Evolutionary conservation across 805 yeast genomes (phyloP).

Genomic region (Isabelozyma pseudorhagii): DNA sequence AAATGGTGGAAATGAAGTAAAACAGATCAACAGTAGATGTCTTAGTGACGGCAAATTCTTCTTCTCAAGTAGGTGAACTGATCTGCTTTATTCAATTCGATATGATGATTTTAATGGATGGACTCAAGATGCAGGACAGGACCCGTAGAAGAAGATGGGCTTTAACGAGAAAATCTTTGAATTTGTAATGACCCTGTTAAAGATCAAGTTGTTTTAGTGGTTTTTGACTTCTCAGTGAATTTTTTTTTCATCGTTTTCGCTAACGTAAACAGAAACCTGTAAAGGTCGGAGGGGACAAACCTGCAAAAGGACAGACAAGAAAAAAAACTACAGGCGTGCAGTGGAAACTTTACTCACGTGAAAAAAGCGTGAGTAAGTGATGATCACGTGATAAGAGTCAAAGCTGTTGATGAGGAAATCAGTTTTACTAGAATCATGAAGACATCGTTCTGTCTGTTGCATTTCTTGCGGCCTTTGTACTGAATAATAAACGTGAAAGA

Average conservation of each 20-base stretch:
- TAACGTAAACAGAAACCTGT: not conserved
- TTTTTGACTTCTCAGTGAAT: not conserved
- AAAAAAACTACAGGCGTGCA: too few relatives aligned
- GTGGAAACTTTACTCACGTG: not conserved
- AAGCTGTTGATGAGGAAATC: too few relatives aligned
- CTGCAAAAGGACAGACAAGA: not conserved
- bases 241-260: not conserved
- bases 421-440: too few relatives aligned
- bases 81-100: not conserved
- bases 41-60: not conserved
- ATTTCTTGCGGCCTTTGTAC: too few relatives aligned
- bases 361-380: not conserved
- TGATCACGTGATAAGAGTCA: too few relatives aligned
- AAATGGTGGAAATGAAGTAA: not conserved
- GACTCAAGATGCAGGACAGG: not conserved
- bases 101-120: not conserved
- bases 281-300: not conserved
- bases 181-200: not conserved
- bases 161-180: not conserved
- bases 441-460: too few relatives aligned
- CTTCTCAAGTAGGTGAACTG: not conserved
- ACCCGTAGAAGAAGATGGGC: not conserved
- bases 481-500: too few relatives aligned
- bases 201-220: not conserved
- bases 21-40: not conserved